Evolutionary conservation across 2,329 filamentous ascomycete species (phyloP).

Genomic region (Colletotrichum sublineola): DNA sequence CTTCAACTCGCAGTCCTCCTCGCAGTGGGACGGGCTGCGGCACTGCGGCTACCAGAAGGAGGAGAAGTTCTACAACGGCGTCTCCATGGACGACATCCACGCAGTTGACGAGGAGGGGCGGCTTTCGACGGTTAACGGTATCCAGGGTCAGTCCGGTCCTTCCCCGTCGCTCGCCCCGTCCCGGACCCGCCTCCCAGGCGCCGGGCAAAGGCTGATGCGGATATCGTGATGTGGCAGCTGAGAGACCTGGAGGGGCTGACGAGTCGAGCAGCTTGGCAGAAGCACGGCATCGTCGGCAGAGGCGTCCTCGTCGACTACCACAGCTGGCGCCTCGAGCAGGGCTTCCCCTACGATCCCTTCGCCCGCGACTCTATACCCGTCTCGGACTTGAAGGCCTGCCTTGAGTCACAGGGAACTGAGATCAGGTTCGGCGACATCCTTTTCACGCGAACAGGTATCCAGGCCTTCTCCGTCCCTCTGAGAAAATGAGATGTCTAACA

Average conservation of each 20-base stretch:
- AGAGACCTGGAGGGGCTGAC: constrained; percentile 2
- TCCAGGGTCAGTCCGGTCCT: constrained; percentile 28
- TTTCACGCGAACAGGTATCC: constrained; percentile 62
- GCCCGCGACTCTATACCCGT: constrained; percentile 39
- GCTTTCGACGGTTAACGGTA: constrained; percentile 46
- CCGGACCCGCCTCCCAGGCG: neutral
- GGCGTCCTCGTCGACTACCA: constrained; percentile 67
- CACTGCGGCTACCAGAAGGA: constrained; percentile 56
- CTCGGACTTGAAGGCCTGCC: constrained; percentile 39
- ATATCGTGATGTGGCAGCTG: neutral
- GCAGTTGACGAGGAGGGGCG: constrained; percentile 33
- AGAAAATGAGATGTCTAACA: neutral
- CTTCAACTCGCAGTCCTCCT: constrained; percentile 55
- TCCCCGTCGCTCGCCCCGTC: neutral
- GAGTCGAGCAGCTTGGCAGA: constrained; percentile 38
- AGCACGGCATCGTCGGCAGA: constrained; percentile 60
- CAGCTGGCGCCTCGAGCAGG: constrained; percentile 56
- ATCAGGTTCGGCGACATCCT: constrained; percentile 65
- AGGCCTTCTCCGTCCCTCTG: neutral
- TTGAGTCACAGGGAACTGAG: constrained; percentile 40
- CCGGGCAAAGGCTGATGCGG: neutral
- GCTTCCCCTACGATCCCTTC: constrained; percentile 43
- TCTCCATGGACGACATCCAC: constrained; percentile 64
- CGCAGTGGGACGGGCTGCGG: constrained; percentile 56
- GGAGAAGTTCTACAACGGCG: constrained; percentile 51